Percentiles rank a stretch among this genome's conserved stretches.
Evolutionary conservation across 345 rosid genomes (phyloP).

Genomic region (Triadica sebifera): DNA sequence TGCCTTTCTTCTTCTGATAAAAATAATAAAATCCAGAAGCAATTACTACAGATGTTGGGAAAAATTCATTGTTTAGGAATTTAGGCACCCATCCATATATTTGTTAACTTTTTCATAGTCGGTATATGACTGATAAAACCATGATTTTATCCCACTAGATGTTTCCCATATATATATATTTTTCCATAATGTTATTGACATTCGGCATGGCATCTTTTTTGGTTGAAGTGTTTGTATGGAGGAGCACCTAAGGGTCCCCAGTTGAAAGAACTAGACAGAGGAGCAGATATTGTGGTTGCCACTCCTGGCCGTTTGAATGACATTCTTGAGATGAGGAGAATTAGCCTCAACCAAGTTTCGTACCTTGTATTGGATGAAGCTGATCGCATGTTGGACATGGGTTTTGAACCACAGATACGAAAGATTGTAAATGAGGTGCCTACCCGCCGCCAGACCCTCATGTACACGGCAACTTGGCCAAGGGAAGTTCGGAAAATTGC

Average conservation of each 20-base stretch:
- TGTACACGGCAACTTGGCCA: slow-evolving; percentile 99
- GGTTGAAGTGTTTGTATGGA: slow-evolving; percentile 80
- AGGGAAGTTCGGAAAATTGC: slow-evolving; percentile 97
- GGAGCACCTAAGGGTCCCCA: slow-evolving; percentile 99
- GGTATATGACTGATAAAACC: not conserved
- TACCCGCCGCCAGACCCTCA: slow-evolving; percentile 88
- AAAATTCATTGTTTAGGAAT: not conserved
- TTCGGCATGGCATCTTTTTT: slow-evolving; percentile 9
- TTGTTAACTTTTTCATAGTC: not conserved
- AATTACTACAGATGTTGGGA: not conserved
- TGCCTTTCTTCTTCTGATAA: too few relatives aligned
- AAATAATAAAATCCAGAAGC: not conserved
- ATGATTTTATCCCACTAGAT: not conserved
- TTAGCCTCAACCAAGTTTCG: slow-evolving; percentile 81
- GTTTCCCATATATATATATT: not conserved
- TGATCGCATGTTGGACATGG: slow-evolving; percentile 99
- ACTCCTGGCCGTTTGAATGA: slow-evolving; percentile 98
- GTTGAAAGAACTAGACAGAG: slow-evolving; percentile 84
- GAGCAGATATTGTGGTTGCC: slow-evolving; percentile 93
- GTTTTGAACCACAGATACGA: slow-evolving; percentile 95
- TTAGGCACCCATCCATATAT: not conserved
- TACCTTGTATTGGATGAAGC: slow-evolving; percentile 98
- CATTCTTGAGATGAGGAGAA: slow-evolving; percentile 91
- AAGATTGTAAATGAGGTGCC: slow-evolving; percentile 96
- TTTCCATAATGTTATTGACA: slow-evolving; percentile 10